These are phyloP conservation scores for Apiospora phragmitis DNA, from an alignment of 2,329 filamentous ascomycete genomes.

Conservation along the genomic window DNA sequence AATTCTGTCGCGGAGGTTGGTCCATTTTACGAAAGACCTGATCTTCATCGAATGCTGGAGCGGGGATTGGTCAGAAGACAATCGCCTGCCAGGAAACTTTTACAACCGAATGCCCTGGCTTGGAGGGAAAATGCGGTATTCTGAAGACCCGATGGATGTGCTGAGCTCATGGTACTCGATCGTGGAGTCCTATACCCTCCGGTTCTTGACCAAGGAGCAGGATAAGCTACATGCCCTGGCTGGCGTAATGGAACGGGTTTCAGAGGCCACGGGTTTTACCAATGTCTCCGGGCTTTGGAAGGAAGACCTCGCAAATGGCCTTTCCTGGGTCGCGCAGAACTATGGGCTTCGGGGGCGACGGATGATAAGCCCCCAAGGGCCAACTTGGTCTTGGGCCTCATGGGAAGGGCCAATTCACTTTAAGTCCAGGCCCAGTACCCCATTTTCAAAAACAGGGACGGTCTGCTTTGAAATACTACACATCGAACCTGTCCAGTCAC, in stretches of 20 bases:
- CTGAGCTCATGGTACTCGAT: not conserved
- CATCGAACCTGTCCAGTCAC: not conserved
- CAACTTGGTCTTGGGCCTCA: not conserved
- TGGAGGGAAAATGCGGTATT: not conserved
- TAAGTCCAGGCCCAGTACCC: not conserved
- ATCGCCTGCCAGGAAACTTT: not conserved
- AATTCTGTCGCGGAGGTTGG: not conserved
- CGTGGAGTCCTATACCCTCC: not conserved
- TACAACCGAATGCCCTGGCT: not conserved
- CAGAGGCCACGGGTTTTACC: not conserved
- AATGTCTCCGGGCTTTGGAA: not conserved
- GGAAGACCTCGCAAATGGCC: not conserved
- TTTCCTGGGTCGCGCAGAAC: not conserved
- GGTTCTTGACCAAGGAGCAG: not conserved
- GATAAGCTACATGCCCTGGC: not conserved
- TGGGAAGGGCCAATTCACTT: not conserved
- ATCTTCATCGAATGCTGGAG: not conserved
- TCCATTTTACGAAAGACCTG: not conserved
- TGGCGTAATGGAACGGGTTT: not conserved
- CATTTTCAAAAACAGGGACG: no score
- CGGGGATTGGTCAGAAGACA: not conserved
- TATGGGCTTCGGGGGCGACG: not conserved
- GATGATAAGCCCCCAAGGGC: not conserved
- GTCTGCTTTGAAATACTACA: not conserved
- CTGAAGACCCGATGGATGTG: not conserved